Conservation (phyloP, 371 early-diverging fungal species). For the Mortierella sp. region DNA sequence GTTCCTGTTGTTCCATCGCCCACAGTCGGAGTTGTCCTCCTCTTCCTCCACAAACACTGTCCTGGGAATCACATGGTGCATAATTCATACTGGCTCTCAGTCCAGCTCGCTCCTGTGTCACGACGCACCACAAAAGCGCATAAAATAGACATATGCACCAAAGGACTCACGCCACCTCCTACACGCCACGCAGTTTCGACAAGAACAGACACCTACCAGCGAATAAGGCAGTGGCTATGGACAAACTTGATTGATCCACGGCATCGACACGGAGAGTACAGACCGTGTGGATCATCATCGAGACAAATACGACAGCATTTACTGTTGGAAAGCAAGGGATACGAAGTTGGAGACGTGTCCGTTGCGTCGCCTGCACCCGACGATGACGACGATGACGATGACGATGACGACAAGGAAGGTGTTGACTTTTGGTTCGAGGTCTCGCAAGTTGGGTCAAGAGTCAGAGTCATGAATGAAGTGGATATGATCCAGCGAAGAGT, state of each 20-base stretch:
- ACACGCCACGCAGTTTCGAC: neutral
- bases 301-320: constrained; percentile 66
- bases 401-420: neutral
- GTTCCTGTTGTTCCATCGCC: too few species aligned
- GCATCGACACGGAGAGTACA: constrained; percentile 69
- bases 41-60: too few species aligned
- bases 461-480: neutral
- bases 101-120: too few species aligned
- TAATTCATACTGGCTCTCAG: neutral
- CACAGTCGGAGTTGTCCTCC: too few species aligned
- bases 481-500: too few species aligned
- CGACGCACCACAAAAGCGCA: neutral
- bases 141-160: neutral
- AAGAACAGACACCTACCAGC: constrained; percentile 54
- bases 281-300: constrained; percentile 53
- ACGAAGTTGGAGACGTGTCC: neutral
- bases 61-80: constrained; percentile 11
- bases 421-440: neutral
- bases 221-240: constrained; percentile 66
- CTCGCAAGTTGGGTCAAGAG: neutral
- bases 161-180: constrained; percentile 5
- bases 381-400: neutral
- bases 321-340: constrained; percentile 24
- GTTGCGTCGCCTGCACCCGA: neutral
- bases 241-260: constrained; percentile 74